Evolutionary conservation across 1,139 yeast genomes (phyloP), one percentile per base, ranked within the genome.

Genomic region (Yamadazyma spencermartinsiae): DNA sequence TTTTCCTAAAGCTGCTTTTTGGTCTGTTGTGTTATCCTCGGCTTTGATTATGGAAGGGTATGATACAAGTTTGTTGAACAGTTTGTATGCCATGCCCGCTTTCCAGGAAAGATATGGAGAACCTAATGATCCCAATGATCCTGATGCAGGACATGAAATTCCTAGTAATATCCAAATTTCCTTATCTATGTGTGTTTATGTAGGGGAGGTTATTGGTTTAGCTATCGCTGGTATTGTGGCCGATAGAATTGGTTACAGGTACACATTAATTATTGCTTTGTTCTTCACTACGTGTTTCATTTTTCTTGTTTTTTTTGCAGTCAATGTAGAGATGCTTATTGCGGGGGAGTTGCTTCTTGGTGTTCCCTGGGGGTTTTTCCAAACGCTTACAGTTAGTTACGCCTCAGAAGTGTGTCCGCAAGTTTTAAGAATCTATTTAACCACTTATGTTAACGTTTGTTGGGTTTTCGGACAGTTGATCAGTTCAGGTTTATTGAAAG

Each of bases 391-490:
- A 67, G 45, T 67, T 72, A 1, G 49, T 56, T 76, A 75, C 50
- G 76, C 80, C 12, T 63, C 78, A 11, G 82, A 76, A 50, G 72
- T 76, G 26, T 68, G 75, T 47, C 81, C 79, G 2, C 56, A 71
- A 11, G 64, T 65, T 3, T 59, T 76, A 43, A 63, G 81, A 50
- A 61, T 69, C 42, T 68, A 72, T 45, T 60, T 76, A 43, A 71
- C 80, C 21, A 70, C 79, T 15, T 70, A 63, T 48, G 69, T 65
- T 32, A 75, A 74, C 46, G 51, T 71, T 34, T 66, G 76, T 51
- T 75, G 76, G 73, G 76, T 73, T 27, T 54, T 74, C 38, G 80
- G 80, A 29, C 80, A 75, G 45, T 65, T 75, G 42, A 60, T 75
- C 39, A 63, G 76, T 26, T 60, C 73, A 6, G 76, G 79, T 49